Evolutionary conservation across 768 basidiomycete genomes (phyloP).

Genomic region (Krasilnikovozyma curviuscula): DNA sequence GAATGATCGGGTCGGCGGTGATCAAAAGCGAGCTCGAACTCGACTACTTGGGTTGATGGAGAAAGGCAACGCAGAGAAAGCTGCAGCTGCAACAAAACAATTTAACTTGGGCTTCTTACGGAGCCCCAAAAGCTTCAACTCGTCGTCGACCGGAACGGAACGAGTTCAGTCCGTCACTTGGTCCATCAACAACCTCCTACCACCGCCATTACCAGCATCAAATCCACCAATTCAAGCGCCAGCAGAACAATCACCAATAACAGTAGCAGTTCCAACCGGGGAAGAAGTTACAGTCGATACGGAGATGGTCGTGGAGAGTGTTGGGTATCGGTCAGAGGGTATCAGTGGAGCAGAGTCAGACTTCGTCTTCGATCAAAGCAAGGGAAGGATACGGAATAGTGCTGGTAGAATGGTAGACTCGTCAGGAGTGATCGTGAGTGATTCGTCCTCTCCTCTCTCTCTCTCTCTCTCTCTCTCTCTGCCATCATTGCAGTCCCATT

Average conservation of each 20-base stretch:
- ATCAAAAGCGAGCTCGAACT: constrained; percentile 26
- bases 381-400: constrained; percentile 31
- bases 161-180: constrained; percentile 16
- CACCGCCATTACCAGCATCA: neutral
- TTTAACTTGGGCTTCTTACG: constrained; percentile 24
- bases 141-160: neutral
- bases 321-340: constrained; percentile 65
- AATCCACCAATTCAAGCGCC: constrained; percentile 1
- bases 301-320: constrained; percentile 64
- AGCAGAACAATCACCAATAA: neutral
- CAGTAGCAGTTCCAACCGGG: constrained; percentile 35
- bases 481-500: neutral
- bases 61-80: constrained; percentile 11
- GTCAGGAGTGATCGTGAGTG: constrained; percentile 23
- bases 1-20: constrained; percentile 12
- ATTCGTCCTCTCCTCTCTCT: neutral
- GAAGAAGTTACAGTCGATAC: constrained; percentile 38
- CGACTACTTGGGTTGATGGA: constrained; percentile 28
- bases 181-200: constrained; percentile 16
- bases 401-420: constrained; percentile 26
- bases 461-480: neutral
- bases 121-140: constrained; percentile 17
- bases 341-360: constrained; percentile 17
- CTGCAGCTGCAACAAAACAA: neutral
- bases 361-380: constrained; percentile 25